Evolutionary conservation across 129 eudicot species (phyloP).

Genomic region (Flaveria bidentis): DNA sequence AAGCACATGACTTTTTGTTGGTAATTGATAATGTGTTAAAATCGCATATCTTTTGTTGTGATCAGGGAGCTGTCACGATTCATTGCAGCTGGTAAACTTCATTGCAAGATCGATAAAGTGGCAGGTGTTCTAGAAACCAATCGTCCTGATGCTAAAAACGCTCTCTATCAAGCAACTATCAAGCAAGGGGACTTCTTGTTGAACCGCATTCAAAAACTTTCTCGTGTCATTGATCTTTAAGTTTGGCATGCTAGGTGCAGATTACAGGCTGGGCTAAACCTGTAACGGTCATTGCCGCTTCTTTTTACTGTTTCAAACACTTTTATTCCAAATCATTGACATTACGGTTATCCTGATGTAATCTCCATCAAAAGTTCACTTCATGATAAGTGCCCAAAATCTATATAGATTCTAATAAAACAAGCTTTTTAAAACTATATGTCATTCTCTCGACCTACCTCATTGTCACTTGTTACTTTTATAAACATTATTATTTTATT

Average conservation of each 20-base stretch:
- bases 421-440: no score
- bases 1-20: not conserved
- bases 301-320: not conserved
- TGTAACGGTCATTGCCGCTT: not conserved
- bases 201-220: constrained; percentile 91
- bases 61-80: constrained; percentile 91
- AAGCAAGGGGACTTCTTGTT: constrained; percentile 94
- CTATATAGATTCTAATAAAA: no score
- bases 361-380: no score
- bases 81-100: constrained; percentile 94
- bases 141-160: constrained; percentile 97
- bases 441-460: no score
- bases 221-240: constrained; percentile 94
- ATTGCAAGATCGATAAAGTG: constrained; percentile 96
- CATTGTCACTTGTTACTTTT: no score
- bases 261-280: not conserved
- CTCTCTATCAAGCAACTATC: constrained; percentile 94
- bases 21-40: not conserved
- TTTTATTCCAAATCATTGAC: not conserved
- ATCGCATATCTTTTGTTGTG: not conserved
- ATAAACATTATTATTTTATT: no score
- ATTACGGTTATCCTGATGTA: not conserved
- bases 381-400: no score
- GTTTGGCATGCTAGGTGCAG: not conserved
- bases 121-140: constrained; percentile 94